A percentile compares a stretch with the other conserved stretches of the same genome.
Conservation (phyloP, 257 asterid species). For the Ligustrum vulgare region DNA sequence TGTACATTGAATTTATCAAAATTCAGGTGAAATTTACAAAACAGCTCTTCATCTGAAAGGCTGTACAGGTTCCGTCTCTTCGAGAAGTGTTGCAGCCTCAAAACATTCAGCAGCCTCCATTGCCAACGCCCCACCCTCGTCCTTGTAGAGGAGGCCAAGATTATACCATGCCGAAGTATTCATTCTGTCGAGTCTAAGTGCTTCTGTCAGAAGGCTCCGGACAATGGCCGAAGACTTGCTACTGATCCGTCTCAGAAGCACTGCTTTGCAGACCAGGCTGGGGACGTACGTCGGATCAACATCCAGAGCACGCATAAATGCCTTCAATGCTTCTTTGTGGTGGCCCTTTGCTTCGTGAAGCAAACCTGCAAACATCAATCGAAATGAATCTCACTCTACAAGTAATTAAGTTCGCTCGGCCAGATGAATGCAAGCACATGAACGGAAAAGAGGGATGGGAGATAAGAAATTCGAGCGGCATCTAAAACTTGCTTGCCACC, state of each 20-base stretch:
- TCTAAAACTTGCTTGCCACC: neutral
- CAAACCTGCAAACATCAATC: conserved; percentile 52
- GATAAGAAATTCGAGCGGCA: neutral
- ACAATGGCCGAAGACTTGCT: conserved; percentile 44
- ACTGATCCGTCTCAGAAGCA: conserved; percentile 47
- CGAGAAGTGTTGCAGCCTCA: conserved; percentile 63
- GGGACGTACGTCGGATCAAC: conserved; percentile 65
- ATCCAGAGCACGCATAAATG: conserved; percentile 56
- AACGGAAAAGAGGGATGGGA: neutral
- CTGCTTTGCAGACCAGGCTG: conserved; percentile 70
- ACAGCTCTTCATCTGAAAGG: conserved; percentile 58
- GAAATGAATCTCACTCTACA: neutral
- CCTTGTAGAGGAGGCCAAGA: conserved; percentile 73
- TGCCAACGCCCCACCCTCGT: conserved; percentile 47
- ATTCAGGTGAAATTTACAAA: neutral
- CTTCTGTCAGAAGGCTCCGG: conserved; percentile 76
- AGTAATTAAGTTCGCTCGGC: neutral
- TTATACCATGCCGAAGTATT: conserved; percentile 73
- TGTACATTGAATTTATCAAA: neutral
- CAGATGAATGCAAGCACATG: neutral
- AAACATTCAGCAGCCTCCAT: conserved; percentile 79
- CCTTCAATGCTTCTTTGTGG: conserved; percentile 58
- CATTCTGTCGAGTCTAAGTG: conserved; percentile 65
- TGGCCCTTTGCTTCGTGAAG: conserved; percentile 70
- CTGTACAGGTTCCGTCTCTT: conserved; percentile 79